phyloP scores from a whole-genome alignment of 805 yeast genomes.

The Suhomyces pyralidae region DNA sequence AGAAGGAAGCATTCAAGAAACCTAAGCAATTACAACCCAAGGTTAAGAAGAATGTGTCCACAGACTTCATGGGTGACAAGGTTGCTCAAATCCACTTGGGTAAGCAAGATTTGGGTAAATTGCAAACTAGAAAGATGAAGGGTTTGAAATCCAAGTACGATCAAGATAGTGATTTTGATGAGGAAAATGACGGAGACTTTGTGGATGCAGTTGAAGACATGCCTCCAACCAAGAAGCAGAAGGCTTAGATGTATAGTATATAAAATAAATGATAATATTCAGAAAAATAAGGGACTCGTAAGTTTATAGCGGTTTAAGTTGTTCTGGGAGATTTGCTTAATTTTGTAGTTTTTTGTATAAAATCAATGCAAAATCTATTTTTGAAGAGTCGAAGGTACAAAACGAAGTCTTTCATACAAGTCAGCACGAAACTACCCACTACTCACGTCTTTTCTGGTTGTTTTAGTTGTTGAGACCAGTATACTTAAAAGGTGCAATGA shows the following conservation, averaged over 20 bases:
- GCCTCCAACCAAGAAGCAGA: conserved; percentile 3
- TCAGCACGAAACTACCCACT: neutral
- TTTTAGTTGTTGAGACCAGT: too few species aligned
- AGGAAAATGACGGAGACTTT: conserved; percentile 40
- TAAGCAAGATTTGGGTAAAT: conserved; percentile 81
- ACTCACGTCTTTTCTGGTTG: neutral
- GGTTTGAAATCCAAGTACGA: conserved; percentile 88
- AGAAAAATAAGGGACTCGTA: neutral
- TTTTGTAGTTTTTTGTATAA: too few species aligned
- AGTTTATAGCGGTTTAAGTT: too few species aligned
- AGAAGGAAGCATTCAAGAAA: conserved; percentile 79
- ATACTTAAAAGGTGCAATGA: too few species aligned
- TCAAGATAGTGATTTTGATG: conserved; percentile 62
- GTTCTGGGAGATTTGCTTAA: neutral
- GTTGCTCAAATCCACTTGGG: conserved; percentile 95
- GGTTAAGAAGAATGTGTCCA: conserved; percentile 83
- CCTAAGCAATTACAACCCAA: conserved; percentile 81
- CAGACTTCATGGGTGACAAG: conserved; percentile 92
- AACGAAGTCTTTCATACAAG: neutral
- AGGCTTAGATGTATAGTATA: neutral
- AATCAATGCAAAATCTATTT: too few species aligned
- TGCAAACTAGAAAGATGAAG: conserved; percentile 98
- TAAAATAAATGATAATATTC: neutral
- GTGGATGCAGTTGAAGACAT: conserved; percentile 18
- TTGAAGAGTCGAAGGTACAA: too few species aligned